Conservation (phyloP, 345 rosid species). For the Eucalyptus tenuipes region DNA sequence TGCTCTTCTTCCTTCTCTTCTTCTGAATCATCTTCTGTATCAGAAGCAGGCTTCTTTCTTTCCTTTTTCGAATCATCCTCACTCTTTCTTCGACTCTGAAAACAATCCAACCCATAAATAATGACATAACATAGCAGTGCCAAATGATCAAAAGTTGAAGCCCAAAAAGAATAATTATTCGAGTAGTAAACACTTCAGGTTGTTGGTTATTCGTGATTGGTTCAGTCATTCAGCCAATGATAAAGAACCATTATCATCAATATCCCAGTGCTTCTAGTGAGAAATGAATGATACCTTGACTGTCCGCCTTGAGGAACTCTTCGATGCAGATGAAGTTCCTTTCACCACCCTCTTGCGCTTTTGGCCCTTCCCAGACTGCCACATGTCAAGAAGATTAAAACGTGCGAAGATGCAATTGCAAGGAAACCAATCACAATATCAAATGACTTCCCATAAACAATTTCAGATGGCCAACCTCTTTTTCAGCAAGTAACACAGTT, state of each 20-base stretch:
- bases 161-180: neutral
- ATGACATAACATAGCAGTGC: neutral
- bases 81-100: slow-evolving; percentile 45
- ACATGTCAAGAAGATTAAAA: neutral
- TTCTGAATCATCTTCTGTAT: slow-evolving; percentile 42
- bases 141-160: neutral
- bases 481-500: slow-evolving; percentile 44
- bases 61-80: slow-evolving; percentile 36
- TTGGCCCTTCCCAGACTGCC: slow-evolving; percentile 47
- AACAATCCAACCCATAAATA: neutral
- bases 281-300: slow-evolving; percentile 40
- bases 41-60: slow-evolving; percentile 19
- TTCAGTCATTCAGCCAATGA: neutral
- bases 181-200: neutral
- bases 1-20: slow-evolving; percentile 35
- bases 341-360: slow-evolving; percentile 62
- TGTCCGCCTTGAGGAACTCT: slow-evolving; percentile 38
- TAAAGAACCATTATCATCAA: neutral
- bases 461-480: slow-evolving; percentile 16
- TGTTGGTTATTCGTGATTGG: neutral
- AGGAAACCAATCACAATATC: neutral
- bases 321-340: slow-evolving; percentile 32
- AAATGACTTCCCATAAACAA: neutral
- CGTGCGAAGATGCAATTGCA: neutral
- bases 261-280: neutral